These are phyloP conservation scores for Saccharomycopsis sp. DNA, from an alignment of 805 yeast genomes.

Conservation along the genomic window DNA sequence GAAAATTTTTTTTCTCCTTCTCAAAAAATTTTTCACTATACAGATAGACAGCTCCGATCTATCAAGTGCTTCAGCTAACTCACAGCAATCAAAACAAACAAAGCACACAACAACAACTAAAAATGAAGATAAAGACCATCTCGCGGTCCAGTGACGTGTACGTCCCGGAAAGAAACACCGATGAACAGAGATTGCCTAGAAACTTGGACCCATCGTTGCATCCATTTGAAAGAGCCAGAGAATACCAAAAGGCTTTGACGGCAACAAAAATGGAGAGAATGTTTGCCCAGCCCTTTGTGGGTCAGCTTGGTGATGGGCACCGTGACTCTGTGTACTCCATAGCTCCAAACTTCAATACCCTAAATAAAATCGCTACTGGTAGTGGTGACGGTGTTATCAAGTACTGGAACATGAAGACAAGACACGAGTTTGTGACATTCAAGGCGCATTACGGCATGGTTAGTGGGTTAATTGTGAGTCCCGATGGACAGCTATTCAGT, in stretches of 20 bases:
- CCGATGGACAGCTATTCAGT: conserved; percentile 57
- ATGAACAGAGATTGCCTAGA: conserved; percentile 79
- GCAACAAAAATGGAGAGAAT: conserved; percentile 94
- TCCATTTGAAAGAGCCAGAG: conserved; percentile 96
- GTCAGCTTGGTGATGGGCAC: conserved; percentile 92
- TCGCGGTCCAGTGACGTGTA: conserved; percentile 86
- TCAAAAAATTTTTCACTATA: background rate
- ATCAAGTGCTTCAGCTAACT: too few species aligned
- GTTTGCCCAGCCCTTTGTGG: conserved; percentile 97
- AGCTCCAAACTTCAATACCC: conserved; percentile 65
- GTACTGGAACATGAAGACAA: conserved; percentile 77
- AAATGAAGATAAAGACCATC: conserved; percentile 77
- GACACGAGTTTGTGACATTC: conserved; percentile 68
- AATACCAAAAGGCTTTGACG: conserved; percentile 87
- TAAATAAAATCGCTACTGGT: conserved; percentile 80
- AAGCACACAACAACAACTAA: background rate
- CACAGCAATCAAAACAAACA: too few species aligned
- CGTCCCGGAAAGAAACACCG: conserved; percentile 87
- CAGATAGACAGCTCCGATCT: too few species aligned
- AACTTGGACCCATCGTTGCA: conserved; percentile 91
- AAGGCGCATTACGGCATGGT: conserved; percentile 90
- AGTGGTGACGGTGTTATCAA: conserved; percentile 94
- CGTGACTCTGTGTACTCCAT: conserved; percentile 87
- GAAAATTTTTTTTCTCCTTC: background rate
- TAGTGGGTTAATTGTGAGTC: conserved; percentile 75